A percentile compares a stretch with the other conserved stretches of the same genome.
phyloP scores from a whole-genome alignment of 2,329 filamentous ascomycete genomes.

The Penicillium sp. region DNA sequence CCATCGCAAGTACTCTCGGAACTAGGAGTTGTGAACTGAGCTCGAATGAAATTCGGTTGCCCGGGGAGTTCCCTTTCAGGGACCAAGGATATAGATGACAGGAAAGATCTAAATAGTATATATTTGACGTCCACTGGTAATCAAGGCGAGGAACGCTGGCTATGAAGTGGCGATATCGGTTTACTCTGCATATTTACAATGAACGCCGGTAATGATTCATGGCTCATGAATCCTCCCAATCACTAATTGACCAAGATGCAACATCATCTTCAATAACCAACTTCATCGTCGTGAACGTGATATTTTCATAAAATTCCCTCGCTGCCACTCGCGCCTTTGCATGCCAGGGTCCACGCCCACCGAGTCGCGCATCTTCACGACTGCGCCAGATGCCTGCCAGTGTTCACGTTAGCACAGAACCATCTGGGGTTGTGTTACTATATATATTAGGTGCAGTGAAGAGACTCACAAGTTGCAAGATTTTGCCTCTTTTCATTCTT shows the following conservation, averaged over 20 bases:
- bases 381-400: constrained; percentile 68
- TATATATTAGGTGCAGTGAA: too few species aligned
- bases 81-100: too few species aligned
- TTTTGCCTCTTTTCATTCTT: constrained; percentile 73
- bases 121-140: too few species aligned
- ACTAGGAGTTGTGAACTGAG: too few species aligned
- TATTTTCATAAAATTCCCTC: constrained; percentile 59
- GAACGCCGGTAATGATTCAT: not conserved
- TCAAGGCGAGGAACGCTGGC: too few species aligned
- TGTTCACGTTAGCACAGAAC: not conserved
- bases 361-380: constrained; percentile 63
- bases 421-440: too few species aligned
- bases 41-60: too few species aligned
- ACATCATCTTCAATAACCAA: constrained; percentile 70
- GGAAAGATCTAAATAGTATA: too few species aligned
- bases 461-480: constrained; percentile 75
- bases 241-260: constrained; percentile 64
- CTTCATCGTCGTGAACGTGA: constrained; percentile 68
- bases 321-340: constrained; percentile 56
- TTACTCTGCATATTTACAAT: not conserved
- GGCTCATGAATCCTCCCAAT: constrained; percentile 53
- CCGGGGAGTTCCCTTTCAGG: too few species aligned
- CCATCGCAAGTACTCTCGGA: too few species aligned
- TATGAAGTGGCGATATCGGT: too few species aligned
- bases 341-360: constrained; percentile 63